Evolutionary conservation across 2,329 filamentous ascomycete genomes (phyloP).

Genomic region (Ilyonectria destructans): DNA sequence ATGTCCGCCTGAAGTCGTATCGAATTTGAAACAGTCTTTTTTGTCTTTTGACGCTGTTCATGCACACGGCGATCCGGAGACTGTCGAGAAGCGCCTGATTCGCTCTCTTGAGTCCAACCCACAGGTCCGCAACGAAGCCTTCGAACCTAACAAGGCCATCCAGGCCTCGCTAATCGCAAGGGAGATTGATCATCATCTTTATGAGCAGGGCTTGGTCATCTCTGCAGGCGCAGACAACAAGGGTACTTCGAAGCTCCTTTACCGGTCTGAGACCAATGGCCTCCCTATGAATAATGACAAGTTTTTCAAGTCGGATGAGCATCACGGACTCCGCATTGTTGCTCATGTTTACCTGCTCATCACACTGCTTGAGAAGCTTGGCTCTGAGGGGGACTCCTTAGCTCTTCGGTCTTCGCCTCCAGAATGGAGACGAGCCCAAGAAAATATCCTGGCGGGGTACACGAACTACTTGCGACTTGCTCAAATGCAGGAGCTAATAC

Average conservation of each 20-base stretch:
- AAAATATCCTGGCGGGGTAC: slow-evolving; percentile 87
- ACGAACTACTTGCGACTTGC: slow-evolving; percentile 83
- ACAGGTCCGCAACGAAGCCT: slow-evolving; percentile 72
- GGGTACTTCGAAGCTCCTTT: slow-evolving; percentile 49
- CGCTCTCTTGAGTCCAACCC: slow-evolving; percentile 71
- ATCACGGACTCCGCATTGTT: slow-evolving; percentile 78
- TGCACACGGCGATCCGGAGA: slow-evolving; percentile 71
- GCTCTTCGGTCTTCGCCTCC: slow-evolving; percentile 32
- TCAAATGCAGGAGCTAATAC: slow-evolving; percentile 84
- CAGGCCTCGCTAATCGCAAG: slow-evolving; percentile 83
- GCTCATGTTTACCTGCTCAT: slow-evolving; percentile 78
- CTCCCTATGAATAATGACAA: slow-evolving; percentile 60
- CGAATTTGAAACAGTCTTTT: slow-evolving; percentile 72
- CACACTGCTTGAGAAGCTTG: slow-evolving; percentile 77
- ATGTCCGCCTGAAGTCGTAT: slow-evolving; percentile 68
- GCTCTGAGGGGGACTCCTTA: slow-evolving; percentile 38
- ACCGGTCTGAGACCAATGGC: slow-evolving; percentile 42
- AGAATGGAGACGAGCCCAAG: slow-evolving; percentile 66
- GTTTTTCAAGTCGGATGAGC: slow-evolving; percentile 71
- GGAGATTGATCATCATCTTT: slow-evolving; percentile 71
- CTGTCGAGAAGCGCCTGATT: slow-evolving; percentile 73
- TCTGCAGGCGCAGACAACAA: slow-evolving; percentile 46
- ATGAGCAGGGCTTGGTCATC: slow-evolving; percentile 69
- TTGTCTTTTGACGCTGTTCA: slow-evolving; percentile 76
- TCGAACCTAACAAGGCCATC: slow-evolving; percentile 79